Base-by-base conservation (phyloP, 768 basidiomycete genomes). In the Hydnomerulius pinastri region DNA sequence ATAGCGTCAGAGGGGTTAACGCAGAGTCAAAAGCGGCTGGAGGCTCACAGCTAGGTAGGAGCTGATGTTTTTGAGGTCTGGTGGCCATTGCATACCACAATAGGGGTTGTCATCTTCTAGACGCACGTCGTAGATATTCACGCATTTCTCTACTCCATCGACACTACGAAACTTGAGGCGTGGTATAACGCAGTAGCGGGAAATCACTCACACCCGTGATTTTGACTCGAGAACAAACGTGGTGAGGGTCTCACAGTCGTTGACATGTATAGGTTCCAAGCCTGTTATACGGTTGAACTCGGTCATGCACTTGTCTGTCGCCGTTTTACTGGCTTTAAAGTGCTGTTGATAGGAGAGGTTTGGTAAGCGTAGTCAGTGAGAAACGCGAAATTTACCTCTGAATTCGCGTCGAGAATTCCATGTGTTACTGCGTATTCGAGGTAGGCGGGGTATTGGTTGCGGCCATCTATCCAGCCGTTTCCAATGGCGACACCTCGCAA, bases 71-170 rank as follows among this genome's bases (percentile, higher is more conserved):
- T 76, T 68, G 41, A 98, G 82, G 61, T 94, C 92, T 28, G 86
- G 85, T 6, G 95, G 96, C 96, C 95, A 99, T 71, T 94, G 96
- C 92, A 96, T 90, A 3, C 96, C 97, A 67, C 97, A 99, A 1
- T 83, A 87, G 15, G 97, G 97, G 29, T 66, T 72, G 11, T 79
- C 78, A 64, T 99, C 97, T 47, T 90, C 85, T n/a, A 88, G 72
- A 21, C 97, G 88, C 12, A 98, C 82, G 63, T 99, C 97, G 59
- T 99, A 99, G 32, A 98, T 83, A 65, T 99, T 99, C 53, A 95
- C 73, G 65, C 97, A 99, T 71, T 84, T 85, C 23, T 77, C 70
- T 55, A 77, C 72, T 10, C 84, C 90, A 44, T 91, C 76, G 35
- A 85, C 74, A 30, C 90, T 93, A 37, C 2, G 2, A 3, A 40